Base-by-base conservation (phyloP, 495 filamentous ascomycete genomes). In the Venustampulla echinocandica region DNA sequence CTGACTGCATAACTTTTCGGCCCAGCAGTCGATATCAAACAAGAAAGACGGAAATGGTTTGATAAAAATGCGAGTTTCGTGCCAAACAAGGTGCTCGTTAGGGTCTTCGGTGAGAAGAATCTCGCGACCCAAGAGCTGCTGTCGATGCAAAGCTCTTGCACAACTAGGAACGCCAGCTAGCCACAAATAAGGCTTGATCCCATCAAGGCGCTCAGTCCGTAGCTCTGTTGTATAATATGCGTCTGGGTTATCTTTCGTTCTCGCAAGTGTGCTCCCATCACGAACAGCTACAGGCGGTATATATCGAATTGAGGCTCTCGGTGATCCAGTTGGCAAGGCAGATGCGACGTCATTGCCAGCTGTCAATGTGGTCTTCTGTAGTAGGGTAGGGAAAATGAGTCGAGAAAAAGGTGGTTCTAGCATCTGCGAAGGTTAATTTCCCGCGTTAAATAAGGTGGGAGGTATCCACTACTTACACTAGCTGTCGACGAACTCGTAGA, bases 41-140 rank as follows among this genome's bases (percentile, higher is more conserved):
- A 44, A 6, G 34, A 10, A 37, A 37, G 6, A 15, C 0, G 76
- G 77, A 1, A 82, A 47, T 0, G 78, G 77, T 41, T 80, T 82
- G 43, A 81, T 58, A 56, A 69, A 79, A 15, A 80, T 69, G 0
- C 58, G 47, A 9, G 63, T 42, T 15, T 73, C 53, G 35, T 56
- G 49, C 79, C 76, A 83, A 11, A 80, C 64, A 0, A 81, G 65
- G 43, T 83, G 78, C 10, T 79, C 59, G 6, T 67, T 57, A 0
- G 66, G 60, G 20, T 73, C 46, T 39, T 83, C 76, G 3, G 63
- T 68, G 4, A 69, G 37, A 10, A 71, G 19, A 11, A 79, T 71
- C 1, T 60, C 36, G 0, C 76, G 70, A 10, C 63, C 62, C 25
- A 64, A 56, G 1, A 73, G 56, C 13, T 20, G 27, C 46, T 78